Evolutionary conservation across 345 rosid species (phyloP), one percentile per base, ranked within the genome.

Genomic region (Erucastrum elatum): DNA sequence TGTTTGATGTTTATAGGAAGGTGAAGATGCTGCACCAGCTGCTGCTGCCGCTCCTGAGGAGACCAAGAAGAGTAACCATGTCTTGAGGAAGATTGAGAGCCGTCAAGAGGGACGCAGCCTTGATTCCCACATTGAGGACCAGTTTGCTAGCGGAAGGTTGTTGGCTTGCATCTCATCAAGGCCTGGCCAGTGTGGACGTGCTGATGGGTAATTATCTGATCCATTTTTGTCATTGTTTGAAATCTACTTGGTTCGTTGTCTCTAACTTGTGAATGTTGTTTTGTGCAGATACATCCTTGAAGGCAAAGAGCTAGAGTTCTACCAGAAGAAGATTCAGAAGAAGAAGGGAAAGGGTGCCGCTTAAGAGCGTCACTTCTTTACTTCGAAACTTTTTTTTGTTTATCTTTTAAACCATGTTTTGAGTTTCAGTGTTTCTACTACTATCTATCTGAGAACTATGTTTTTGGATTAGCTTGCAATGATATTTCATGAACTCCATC

Each of bases 341-440:
- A 91, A 91, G 93, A 87, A 93, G 90, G 97, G 97, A 73, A 92
- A 87, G 87, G 86, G 85, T 55, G 88, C 92, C 55, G 89, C 91
- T 65, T 88, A 87, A 85, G 8, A 74, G 1, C 63, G 66, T 49
- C 7, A 56, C 39, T 35, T 59, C 16, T 35, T 33, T 49, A 31
- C 17, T 9, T 39, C 33, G 0, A 4, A 65, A 4, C 15, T 29
- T 31, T 73, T 72, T 72, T 41, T 73, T 73, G 66, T 21, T 41
- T 41, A 5, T 10, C 4, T 27, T 60, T 74, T 0, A 16, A 64
- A 70, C 78, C 74, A 74, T 80, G 79, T 69, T 74, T 74, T 74
- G 35, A 74, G 13, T 64, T 44, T 74, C 53, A 39, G 61, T 77
- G 58, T 21, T 21, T 21, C 21, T 21, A 21, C 21, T 41, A 61